Base-by-base conservation (phyloP, 805 yeast species). In the Zygosaccharomyces gambellarensis region DNA sequence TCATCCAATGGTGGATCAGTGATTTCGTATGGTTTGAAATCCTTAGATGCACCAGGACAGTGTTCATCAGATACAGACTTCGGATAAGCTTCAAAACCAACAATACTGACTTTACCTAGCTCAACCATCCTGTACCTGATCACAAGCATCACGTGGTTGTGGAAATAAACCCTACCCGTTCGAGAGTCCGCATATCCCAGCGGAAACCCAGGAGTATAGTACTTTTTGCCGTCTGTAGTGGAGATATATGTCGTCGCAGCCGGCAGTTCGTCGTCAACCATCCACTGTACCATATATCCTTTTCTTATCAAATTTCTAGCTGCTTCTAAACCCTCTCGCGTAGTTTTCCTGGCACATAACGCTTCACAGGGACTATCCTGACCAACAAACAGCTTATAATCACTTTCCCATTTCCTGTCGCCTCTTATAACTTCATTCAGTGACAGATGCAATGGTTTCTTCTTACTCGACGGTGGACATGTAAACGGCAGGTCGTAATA, bases 21-120 rank as follows among this genome's bases (percentile, higher is more conserved):
- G 6, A 88, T 61, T 36, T 81, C 80, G 55, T 75, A 80, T 53
- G 82, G 80, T 32, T 78, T 71, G 63, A 73, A 84, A 58, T 78
- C 70, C 54, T 78, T 82, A 7, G 83, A 73, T 3, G 85, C 82
- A 10, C 90, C 90, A 1, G 95, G 95, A 65, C 96, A 89, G 45
- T 75, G 63, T 67, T 77, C 64, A 76, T 81, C 70, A 39, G 76
- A 71, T 10, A 86, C 90, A 47, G 94, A 85, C 63, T 81, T 83
- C 9, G 96, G 96, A 62, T 89, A 89, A 11, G 88, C 87, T 68
- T 89, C 97, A 58, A 90, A 86, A 0, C 96, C 97, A 17, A 89
- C 95, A 57, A 89, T 87, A 3, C 87, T 74, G 54, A 76, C 72
- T 44, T 69, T 65, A 14, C 69, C 67, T 29, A 72, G 69, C 61